Evolutionary conservation across 2,329 filamentous ascomycete species (phyloP).

Genomic region (Alternaria ventricosa): DNA sequence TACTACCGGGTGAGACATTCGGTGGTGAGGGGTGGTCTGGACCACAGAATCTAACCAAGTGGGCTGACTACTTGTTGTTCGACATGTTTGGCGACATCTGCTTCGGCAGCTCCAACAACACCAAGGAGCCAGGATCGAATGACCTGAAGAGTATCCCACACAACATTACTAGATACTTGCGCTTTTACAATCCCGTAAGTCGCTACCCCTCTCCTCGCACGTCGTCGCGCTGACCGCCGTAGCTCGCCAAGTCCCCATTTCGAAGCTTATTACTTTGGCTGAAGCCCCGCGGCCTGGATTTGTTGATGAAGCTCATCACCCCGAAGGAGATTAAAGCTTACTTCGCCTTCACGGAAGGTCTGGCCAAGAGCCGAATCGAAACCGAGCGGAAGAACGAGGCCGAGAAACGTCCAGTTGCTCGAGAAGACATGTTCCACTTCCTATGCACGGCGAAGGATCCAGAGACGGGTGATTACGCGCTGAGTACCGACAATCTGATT

Average conservation of each 20-base stretch:
- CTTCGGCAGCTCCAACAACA: constrained; percentile 44
- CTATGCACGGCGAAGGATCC: constrained; percentile 50
- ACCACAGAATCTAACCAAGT: constrained; percentile 9
- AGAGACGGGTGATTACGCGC: constrained; percentile 42
- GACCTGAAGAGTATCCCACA: constrained; percentile 17
- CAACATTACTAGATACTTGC: constrained; percentile 10
- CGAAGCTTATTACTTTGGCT: constrained; percentile 17
- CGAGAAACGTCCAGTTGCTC: constrained; percentile 3
- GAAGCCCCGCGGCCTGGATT: constrained; percentile 16
- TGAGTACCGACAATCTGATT: constrained; percentile 46
- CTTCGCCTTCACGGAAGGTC: constrained; percentile 9
- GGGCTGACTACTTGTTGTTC: constrained; percentile 47
- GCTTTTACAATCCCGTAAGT: constrained; percentile 15
- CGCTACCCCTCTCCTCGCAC: not conserved
- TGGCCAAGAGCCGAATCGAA: constrained; percentile 3
- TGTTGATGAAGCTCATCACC: constrained; percentile 7
- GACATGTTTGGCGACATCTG: constrained; percentile 54
- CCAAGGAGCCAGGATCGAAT: constrained; percentile 34
- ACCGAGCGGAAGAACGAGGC: not conserved
- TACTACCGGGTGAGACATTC: not conserved
- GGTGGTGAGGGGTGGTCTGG: constrained; percentile 14
- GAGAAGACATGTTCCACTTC: constrained; percentile 50
- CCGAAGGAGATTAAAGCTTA: constrained; percentile 11
- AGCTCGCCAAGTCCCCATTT: constrained; percentile 17
- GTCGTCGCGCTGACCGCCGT: not conserved